Conservation (phyloP, 1,284 basidiomycete species). For the Mixia osmundae region DNA sequence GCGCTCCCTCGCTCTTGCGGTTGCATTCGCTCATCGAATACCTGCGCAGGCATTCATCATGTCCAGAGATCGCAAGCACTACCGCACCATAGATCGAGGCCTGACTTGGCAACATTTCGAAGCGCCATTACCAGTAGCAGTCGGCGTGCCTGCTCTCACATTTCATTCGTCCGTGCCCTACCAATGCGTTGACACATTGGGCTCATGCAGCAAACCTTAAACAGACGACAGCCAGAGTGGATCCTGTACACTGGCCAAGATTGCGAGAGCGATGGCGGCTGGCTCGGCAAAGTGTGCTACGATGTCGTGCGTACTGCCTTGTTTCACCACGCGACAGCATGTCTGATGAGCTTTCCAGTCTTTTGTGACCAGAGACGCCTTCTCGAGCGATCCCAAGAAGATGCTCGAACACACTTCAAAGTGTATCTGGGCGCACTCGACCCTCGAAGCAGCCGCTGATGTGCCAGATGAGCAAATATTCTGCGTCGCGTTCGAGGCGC, state of each 20-base stretch:
- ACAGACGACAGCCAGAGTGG: constrained; percentile 20
- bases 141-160: constrained; percentile 39
- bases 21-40: not conserved
- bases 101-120: constrained; percentile 59
- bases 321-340: no score
- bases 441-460: constrained; percentile 45
- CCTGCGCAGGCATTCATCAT: constrained; percentile 50
- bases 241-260: constrained; percentile 61
- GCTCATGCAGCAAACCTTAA: not conserved
- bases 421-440: constrained; percentile 70
- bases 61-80: constrained; percentile 45
- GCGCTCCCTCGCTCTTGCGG: not conserved
- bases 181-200: not conserved
- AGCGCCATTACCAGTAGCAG: constrained; percentile 37
- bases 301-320: constrained; percentile 45
- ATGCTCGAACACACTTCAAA: constrained; percentile 44
- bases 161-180: constrained; percentile 43
- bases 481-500: constrained; percentile 60
- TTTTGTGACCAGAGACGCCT: constrained; percentile 63
- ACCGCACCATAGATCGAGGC: constrained; percentile 62
- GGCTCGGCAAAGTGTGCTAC: constrained; percentile 35
- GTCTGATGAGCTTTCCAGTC: no score
- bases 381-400: constrained; percentile 33
- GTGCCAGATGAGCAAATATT: constrained; percentile 50
- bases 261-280: constrained; percentile 40